phyloP scores from a whole-genome alignment of 2,329 filamentous ascomycete genomes.

The Capronia epimyces region DNA sequence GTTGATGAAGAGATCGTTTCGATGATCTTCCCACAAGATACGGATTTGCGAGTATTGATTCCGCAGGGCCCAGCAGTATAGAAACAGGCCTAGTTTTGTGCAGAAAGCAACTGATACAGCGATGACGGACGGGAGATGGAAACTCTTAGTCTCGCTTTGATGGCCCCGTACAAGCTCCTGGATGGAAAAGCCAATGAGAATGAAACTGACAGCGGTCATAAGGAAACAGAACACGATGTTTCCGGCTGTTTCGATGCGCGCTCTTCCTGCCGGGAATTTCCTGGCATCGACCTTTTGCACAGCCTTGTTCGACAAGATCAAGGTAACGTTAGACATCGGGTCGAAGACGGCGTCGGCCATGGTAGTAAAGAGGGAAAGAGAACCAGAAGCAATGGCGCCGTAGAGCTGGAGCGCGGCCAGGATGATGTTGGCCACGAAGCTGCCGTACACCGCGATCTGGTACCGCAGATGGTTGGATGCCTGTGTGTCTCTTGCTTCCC shows the following conservation, averaged over 20 bases:
- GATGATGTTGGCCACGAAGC: constrained; percentile 72
- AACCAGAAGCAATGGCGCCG: constrained; percentile 77
- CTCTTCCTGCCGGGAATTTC: constrained; percentile 86
- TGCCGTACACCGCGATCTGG: constrained; percentile 58
- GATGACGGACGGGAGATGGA: constrained; percentile 77
- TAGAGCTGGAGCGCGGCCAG: constrained; percentile 81
- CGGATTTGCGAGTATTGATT: constrained; percentile 87
- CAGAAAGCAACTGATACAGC: constrained; percentile 77
- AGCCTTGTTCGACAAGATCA: constrained; percentile 81
- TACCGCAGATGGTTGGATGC: constrained; percentile 69
- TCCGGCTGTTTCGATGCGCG: constrained; percentile 87
- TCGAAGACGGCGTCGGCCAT: constrained; percentile 96
- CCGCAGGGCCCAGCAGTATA: constrained; percentile 88
- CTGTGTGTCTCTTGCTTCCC: constrained; percentile 72
- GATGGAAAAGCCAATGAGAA: constrained; percentile 83
- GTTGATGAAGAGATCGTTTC: constrained; percentile 96
- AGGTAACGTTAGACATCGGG: constrained; percentile 77
- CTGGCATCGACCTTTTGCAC: constrained; percentile 79
- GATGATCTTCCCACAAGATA: constrained; percentile 94
- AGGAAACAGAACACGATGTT: constrained; percentile 96
- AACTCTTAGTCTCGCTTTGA: constrained; percentile 52
- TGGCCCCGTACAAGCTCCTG: constrained; percentile 58
- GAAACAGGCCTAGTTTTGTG: constrained; percentile 76
- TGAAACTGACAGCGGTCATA: constrained; percentile 86
- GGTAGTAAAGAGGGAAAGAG: constrained; percentile 93